Evolutionary conservation across 257 asterid species (phyloP).

Genomic region (Plantago elongata): DNA sequence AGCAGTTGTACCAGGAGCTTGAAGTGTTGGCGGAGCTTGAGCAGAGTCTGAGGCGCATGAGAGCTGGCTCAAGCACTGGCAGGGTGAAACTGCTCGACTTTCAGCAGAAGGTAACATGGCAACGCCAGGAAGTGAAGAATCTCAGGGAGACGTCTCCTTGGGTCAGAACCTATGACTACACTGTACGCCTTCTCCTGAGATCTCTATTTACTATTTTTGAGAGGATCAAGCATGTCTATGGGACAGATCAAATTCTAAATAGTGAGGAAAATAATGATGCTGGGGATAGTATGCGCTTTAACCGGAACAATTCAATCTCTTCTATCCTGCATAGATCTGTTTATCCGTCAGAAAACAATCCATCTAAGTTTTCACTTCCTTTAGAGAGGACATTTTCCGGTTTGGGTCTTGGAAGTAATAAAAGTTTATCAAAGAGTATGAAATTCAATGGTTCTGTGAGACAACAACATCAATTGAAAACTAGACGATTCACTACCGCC

Average conservation of each 20-base stretch:
- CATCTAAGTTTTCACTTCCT: constrained; percentile 28
- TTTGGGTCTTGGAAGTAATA: constrained; percentile 45
- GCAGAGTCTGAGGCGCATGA: constrained; percentile 62
- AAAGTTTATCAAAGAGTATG: constrained; percentile 36
- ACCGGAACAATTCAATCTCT: constrained; percentile 50
- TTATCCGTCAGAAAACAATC: constrained; percentile 37
- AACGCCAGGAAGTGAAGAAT: constrained; percentile 81
- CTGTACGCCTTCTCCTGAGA: constrained; percentile 56
- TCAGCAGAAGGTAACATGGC: constrained; percentile 82
- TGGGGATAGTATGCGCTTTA: constrained; percentile 22
- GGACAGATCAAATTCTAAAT: constrained; percentile 28
- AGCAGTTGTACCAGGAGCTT: constrained; percentile 68
- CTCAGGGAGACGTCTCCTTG: constrained; percentile 82
- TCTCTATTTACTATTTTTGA: constrained; percentile 57
- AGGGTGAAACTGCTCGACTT: constrained; percentile 59
- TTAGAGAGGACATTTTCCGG: constrained; percentile 77
- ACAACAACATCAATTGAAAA: constrained; percentile 31
- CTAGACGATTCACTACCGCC: constrained; percentile 35
- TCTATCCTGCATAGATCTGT: constrained; percentile 35
- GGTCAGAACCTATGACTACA: constrained; percentile 60
- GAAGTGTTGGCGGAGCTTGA: constrained; percentile 77
- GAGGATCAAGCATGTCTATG: constrained; percentile 50
- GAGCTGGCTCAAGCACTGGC: constrained; percentile 42
- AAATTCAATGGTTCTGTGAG: constrained; percentile 40
- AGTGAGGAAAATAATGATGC: constrained; percentile 24